These are phyloP conservation scores for Tanozyma kutaoensis DNA, from an alignment of 805 yeast genomes.

Conservation along the genomic window DNA sequence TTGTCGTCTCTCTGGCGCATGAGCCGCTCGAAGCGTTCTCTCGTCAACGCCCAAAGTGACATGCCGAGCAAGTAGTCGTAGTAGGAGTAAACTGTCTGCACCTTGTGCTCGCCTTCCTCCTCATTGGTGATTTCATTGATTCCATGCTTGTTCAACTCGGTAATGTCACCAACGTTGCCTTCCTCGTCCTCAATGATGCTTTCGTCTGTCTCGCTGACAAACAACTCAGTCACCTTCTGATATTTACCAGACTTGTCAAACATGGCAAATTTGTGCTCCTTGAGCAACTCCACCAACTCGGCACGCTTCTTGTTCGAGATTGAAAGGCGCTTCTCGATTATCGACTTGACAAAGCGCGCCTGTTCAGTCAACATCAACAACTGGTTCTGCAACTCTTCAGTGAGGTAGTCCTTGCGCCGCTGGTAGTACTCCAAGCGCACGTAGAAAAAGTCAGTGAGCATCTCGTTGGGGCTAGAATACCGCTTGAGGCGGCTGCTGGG, in stretches of 20 bases:
- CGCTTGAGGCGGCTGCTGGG: constrained; percentile 76
- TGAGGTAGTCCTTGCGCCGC: constrained; percentile 73
- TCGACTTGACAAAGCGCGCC: constrained; percentile 84
- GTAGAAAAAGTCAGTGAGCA: constrained; percentile 71
- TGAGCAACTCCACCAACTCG: constrained; percentile 49
- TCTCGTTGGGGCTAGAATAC: constrained; percentile 64
- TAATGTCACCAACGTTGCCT: constrained; percentile 20
- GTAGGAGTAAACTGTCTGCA: constrained; percentile 45
- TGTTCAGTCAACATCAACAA: constrained; percentile 67
- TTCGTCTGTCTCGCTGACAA: constrained; percentile 15
- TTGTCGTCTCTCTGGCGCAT: constrained; percentile 60
- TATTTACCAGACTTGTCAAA: constrained; percentile 62
- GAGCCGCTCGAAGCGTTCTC: constrained; percentile 74
- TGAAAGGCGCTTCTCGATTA: constrained; percentile 58
- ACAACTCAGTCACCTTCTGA: constrained; percentile 9
- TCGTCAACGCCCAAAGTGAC: constrained; percentile 89
- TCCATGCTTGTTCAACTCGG: constrained; percentile 8
- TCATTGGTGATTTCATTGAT: constrained; percentile 16
- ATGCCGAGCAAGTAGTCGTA: constrained; percentile 85
- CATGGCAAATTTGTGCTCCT: constrained; percentile 56
- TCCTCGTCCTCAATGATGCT: constrained; percentile 24
- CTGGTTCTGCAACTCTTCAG: constrained; percentile 56
- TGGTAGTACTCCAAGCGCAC: constrained; percentile 85
- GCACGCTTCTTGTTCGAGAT: constrained; percentile 67
- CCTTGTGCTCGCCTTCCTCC: constrained; percentile 24